These are phyloP conservation scores for Anthostomella pinea DNA, from an alignment of 2,329 filamentous ascomycete genomes.

Conservation along the genomic window DNA sequence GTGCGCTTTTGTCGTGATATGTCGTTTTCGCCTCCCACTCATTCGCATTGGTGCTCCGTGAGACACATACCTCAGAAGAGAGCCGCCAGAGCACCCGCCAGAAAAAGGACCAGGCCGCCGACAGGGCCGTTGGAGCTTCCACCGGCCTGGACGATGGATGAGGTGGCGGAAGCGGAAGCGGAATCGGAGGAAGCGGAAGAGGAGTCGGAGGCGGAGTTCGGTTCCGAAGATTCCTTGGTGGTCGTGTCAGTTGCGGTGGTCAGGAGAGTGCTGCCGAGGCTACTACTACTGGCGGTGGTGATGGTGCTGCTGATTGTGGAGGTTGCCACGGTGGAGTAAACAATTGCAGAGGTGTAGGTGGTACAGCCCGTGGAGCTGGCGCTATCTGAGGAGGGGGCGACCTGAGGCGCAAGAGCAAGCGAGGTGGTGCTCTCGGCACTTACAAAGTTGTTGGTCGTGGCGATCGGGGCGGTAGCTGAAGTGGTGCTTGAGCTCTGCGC, in stretches of 20 bases:
- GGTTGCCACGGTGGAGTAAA: slow-evolving; percentile 4
- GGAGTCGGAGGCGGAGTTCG: slow-evolving; percentile 3
- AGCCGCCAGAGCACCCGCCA: slow-evolving; percentile 11
- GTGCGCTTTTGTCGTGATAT: too few species aligned
- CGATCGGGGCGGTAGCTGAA: slow-evolving; percentile 10
- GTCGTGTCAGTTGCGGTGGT: too few species aligned
- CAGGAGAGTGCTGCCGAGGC: not conserved
- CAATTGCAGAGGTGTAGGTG: slow-evolving; percentile 9
- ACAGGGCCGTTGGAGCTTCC: slow-evolving; percentile 3
- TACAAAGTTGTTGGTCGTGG: slow-evolving; percentile 4
- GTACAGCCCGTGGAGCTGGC: slow-evolving; percentile 4
- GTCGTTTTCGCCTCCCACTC: too few species aligned
- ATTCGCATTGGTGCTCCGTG: too few species aligned
- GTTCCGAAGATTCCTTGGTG: too few species aligned
- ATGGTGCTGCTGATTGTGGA: slow-evolving; percentile 3
- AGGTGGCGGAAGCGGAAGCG: slow-evolving; percentile 2
- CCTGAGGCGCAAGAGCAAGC: slow-evolving; percentile 1
- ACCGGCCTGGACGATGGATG: slow-evolving; percentile 3
- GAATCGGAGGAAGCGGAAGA: slow-evolving; percentile 1
- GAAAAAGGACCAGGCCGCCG: slow-evolving; percentile 7
- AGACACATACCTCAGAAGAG: slow-evolving; percentile 3
- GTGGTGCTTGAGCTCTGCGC: slow-evolving; percentile 10
- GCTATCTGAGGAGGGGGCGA: not conserved
- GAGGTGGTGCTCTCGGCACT: not conserved
- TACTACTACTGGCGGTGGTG: slow-evolving; percentile 2